Conservation (phyloP, 371 early-diverging fungal species). For the Homolaphlyctis polyrhiza region DNA sequence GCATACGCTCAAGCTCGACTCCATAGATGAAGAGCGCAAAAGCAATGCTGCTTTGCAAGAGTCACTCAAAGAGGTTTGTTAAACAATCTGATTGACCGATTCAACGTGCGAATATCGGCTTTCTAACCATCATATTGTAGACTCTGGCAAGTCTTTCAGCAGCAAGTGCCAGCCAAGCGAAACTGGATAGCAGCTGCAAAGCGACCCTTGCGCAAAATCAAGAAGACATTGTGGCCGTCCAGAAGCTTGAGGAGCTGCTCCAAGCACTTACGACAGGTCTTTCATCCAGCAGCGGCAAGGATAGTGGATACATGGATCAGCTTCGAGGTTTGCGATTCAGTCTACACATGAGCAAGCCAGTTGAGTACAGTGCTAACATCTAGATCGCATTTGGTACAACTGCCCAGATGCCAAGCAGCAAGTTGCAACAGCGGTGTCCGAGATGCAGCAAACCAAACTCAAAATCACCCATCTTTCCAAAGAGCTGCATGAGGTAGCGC, state of each 20-base stretch:
- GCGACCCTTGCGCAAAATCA: conserved; percentile 8
- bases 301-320: conserved; percentile 92
- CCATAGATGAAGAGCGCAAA: conserved; percentile 70
- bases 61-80: conserved; percentile 20
- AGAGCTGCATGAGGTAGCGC: conserved; percentile 50
- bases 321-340: conserved; percentile 68
- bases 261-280: conserved; percentile 92
- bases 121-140: background rate
- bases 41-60: conserved; percentile 10
- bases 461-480: conserved; percentile 62
- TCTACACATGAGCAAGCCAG: too few species aligned
- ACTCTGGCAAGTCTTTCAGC: background rate
- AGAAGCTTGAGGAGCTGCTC: conserved; percentile 78
- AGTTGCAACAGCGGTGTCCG: conserved; percentile 52
- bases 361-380: background rate
- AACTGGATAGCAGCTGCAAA: conserved; percentile 9
- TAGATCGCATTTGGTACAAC: background rate
- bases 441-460: conserved; percentile 66
- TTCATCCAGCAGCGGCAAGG: conserved; percentile 83
- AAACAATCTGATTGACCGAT: background rate
- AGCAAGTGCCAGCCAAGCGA: background rate
- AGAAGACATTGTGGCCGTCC: conserved; percentile 45
- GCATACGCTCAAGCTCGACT: conserved; percentile 63
- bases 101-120: background rate
- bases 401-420: conserved; percentile 61